phyloP scores from a whole-genome alignment of 2,329 filamentous ascomycete species.

The Clonostachys solani region DNA sequence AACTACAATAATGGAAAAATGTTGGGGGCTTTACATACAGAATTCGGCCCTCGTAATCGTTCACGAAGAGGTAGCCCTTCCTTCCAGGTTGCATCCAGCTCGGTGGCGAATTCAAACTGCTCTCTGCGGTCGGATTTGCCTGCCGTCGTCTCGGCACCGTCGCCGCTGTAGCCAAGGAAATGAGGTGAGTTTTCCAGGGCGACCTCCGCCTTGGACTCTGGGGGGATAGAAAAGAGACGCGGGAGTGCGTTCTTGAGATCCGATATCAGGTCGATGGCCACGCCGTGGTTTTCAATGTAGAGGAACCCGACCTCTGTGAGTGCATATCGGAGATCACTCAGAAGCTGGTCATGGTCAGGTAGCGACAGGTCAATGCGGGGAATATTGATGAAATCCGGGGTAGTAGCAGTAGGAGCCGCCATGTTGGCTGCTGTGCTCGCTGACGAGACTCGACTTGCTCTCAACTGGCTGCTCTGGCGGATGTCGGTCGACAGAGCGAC shows the following conservation, averaged over 20 bases:
- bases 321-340: conserved; percentile 37
- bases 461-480: too few species aligned
- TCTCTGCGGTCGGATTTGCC: conserved; percentile 47
- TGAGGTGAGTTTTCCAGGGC: conserved; percentile 50
- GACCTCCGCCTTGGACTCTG: conserved; percentile 28
- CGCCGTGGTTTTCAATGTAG: conserved; percentile 44
- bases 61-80: conserved; percentile 29
- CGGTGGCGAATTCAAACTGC: conserved; percentile 57
- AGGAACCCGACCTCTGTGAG: conserved; percentile 48
- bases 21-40: conserved; percentile 21
- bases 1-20: too few species aligned
- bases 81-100: conserved; percentile 33
- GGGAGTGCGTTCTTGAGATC: conserved; percentile 35
- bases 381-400: neutral
- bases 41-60: conserved; percentile 41
- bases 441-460: too few species aligned
- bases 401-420: too few species aligned
- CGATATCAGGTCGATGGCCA: conserved; percentile 25
- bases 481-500: too few species aligned
- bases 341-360: conserved; percentile 16
- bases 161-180: conserved; percentile 55
- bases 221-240: conserved; percentile 33
- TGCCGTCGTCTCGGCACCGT: conserved; percentile 51
- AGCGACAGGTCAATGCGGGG: neutral
- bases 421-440: too few species aligned